Evolutionary conservation across 805 yeast species (phyloP).

Genomic region (Candida montana): DNA sequence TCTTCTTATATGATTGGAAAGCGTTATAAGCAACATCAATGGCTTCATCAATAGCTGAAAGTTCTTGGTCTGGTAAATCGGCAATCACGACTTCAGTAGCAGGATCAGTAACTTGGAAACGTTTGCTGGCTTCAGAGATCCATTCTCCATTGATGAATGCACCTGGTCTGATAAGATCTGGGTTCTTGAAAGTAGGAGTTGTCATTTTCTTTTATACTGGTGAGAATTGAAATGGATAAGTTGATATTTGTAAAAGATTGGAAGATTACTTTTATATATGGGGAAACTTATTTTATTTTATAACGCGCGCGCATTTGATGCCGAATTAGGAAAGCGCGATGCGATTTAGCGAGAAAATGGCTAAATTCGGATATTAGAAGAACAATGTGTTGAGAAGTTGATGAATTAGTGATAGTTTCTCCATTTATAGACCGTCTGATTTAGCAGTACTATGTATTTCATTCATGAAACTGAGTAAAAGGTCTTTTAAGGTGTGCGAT

Average conservation of each 20-base stretch:
- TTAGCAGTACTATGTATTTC: too few relatives aligned
- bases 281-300: not conserved
- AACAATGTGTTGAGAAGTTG: too few relatives aligned
- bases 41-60: slow-evolving; percentile 53
- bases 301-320: too few relatives aligned
- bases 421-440: too few relatives aligned
- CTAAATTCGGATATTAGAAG: too few relatives aligned
- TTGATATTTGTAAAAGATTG: not conserved
- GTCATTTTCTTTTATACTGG: slow-evolving; percentile 4
- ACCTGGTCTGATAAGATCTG: slow-evolving; percentile 49
- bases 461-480: too few relatives aligned
- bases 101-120: slow-evolving; percentile 70
- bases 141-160: slow-evolving; percentile 74
- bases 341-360: too few relatives aligned
- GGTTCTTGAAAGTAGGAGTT: slow-evolving; percentile 36
- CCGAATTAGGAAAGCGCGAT: too few relatives aligned
- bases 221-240: not conserved
- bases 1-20: slow-evolving; percentile 40
- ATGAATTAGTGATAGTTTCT: too few relatives aligned
- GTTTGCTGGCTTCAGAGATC: slow-evolving; percentile 39
- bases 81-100: slow-evolving; percentile 58
- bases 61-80: slow-evolving; percentile 55
- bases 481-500: too few relatives aligned
- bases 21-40: slow-evolving; percentile 44
- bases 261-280: not conserved